Conservation (phyloP, 148 eudicot genomes). For the Chenopodium berlandieri region DNA sequence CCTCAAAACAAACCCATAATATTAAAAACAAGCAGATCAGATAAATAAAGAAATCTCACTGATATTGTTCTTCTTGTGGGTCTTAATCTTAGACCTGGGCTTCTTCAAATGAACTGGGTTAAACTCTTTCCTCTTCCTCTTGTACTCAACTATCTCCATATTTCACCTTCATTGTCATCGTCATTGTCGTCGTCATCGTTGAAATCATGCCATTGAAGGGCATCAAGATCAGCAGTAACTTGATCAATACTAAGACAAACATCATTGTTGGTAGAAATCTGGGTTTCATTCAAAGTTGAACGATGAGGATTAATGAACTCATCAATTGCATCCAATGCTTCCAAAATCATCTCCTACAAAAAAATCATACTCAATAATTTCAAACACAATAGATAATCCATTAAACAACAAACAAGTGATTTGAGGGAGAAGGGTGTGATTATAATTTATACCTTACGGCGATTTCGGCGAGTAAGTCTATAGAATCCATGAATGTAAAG, state of each 20-base stretch:
- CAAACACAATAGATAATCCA: not conserved
- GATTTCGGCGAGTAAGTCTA: not conserved
- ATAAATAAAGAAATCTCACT: conserved; percentile 8
- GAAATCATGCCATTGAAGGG: conserved; percentile 19
- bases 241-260: not conserved
- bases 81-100: conserved; percentile 23
- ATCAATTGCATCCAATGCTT: conserved; percentile 10
- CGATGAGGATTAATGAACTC: not conserved
- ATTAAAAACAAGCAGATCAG: not conserved
- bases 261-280: not conserved
- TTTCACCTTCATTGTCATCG: not conserved
- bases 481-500: not conserved
- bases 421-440: too few species aligned
- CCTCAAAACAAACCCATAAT: not conserved
- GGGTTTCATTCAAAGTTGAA: conserved; percentile 4
- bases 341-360: not conserved
- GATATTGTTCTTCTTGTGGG: conserved; percentile 19
- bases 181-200: too few species aligned
- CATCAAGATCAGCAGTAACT: conserved; percentile 23
- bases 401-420: too few species aligned
- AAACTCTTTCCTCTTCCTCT: conserved; percentile 17
- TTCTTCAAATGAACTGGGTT: conserved; percentile 19
- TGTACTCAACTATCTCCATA: not conserved
- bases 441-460: not conserved
- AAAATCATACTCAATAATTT: too few species aligned